Evolutionary conservation across 2,329 filamentous ascomycete genomes (phyloP).

Genomic region (Xylariomycetidae sp.): DNA sequence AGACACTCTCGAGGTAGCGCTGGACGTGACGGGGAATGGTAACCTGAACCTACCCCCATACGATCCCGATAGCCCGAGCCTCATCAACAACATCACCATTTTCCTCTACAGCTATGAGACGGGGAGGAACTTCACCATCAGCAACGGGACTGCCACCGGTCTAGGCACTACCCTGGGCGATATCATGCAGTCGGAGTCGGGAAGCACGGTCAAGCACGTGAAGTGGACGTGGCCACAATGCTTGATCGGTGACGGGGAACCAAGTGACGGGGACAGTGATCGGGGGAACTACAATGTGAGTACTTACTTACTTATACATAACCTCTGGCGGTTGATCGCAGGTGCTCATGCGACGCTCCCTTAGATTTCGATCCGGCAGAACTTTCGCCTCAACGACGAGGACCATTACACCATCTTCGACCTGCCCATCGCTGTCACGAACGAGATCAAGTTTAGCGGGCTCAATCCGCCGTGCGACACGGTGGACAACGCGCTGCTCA

Average conservation of each 20-base stretch:
- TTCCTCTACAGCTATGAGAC: conserved; percentile 61
- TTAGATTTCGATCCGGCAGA: conserved; percentile 65
- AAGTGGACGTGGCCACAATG: conserved; percentile 68
- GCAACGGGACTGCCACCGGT: conserved; percentile 51
- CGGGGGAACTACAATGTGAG: conserved; percentile 58
- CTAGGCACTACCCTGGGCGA: conserved; percentile 51
- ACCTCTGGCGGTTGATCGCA: neutral
- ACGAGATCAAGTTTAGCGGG: conserved; percentile 45
- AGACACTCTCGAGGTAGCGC: conserved; percentile 56
- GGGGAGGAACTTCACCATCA: conserved; percentile 61
- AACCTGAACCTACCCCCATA: conserved; percentile 54
- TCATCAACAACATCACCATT: conserved; percentile 58
- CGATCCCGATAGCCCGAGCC: conserved; percentile 45
- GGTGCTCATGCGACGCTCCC: conserved; percentile 1
- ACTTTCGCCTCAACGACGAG: conserved; percentile 57
- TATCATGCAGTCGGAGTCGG: conserved; percentile 57
- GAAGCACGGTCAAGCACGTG: conserved; percentile 67
- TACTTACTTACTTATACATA: conserved; percentile 3
- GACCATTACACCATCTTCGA: conserved; percentile 67
- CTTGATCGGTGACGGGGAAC: conserved; percentile 54
- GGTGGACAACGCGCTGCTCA: conserved; percentile 45
- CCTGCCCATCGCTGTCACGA: conserved; percentile 62
- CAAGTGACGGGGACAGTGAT: conserved; percentile 38
- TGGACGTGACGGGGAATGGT: conserved; percentile 62
- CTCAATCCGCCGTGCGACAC: conserved; percentile 42